Conservation (phyloP, 164 flowering plant species). For the Magnolia sinica region DNA sequence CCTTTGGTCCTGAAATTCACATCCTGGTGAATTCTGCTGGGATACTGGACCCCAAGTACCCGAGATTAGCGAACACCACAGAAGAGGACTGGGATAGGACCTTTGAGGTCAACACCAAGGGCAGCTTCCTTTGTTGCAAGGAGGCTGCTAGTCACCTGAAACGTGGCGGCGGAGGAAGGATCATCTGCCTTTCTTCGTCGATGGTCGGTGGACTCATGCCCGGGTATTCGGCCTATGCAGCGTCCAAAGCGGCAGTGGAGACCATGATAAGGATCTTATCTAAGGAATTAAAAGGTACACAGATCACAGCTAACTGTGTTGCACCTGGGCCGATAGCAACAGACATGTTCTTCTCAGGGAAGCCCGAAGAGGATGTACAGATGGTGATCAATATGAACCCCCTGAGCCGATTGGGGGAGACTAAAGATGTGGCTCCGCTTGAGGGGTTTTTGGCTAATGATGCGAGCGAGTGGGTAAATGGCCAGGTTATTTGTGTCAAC, state of each 20-base stretch:
- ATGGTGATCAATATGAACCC: constrained; percentile 29
- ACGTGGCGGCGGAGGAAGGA: constrained; percentile 57
- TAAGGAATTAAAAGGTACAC: constrained; percentile 58
- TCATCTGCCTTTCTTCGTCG: constrained; percentile 42
- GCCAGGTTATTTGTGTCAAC: constrained; percentile 52
- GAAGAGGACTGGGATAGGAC: constrained; percentile 44
- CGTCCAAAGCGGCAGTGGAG: constrained; percentile 68
- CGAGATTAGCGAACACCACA: constrained; percentile 35
- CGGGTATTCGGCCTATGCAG: constrained; percentile 42
- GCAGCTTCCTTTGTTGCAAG: constrained; percentile 45
- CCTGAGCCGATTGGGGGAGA: constrained; percentile 41
- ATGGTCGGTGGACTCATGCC: constrained; percentile 33
- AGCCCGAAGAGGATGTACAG: constrained; percentile 37
- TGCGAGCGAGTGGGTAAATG: constrained; percentile 59
- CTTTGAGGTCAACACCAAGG: constrained; percentile 45
- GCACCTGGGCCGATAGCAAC: constrained; percentile 65
- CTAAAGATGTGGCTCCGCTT: constrained; percentile 44
- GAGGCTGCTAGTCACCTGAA: constrained; percentile 52
- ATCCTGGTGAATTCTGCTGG: constrained; percentile 66
- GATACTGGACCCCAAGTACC: constrained; percentile 38
- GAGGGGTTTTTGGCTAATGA: constrained; percentile 56
- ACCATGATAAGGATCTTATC: constrained; percentile 54
- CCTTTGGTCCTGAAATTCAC: constrained; percentile 33
- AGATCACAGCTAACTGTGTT: constrained; percentile 52
- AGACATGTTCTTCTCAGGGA: constrained; percentile 51